Conservation (phyloP, 768 basidiomycete species). For the Trametes punicea region DNA sequence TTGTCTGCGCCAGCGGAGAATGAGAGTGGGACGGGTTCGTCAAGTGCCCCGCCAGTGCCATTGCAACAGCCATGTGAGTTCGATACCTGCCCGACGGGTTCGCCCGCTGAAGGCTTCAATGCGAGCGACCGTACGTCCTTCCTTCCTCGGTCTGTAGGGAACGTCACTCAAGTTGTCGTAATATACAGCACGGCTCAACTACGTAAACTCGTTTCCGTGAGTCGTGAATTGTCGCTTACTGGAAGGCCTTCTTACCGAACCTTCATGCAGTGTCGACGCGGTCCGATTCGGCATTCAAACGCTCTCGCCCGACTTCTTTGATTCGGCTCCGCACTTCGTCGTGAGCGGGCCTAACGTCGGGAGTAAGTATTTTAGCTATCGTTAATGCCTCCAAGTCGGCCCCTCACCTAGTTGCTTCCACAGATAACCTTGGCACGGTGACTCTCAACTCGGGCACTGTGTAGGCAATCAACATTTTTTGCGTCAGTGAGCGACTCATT, state of each 20-base stretch:
- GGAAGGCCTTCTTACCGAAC: not conserved
- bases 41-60: conserved; percentile 32
- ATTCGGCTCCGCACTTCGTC: conserved; percentile 35
- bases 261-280: conserved; percentile 34
- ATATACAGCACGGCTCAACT: conserved; percentile 39
- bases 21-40: conserved; percentile 45
- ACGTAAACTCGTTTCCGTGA: conserved; percentile 42
- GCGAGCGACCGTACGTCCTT: conserved; percentile 35
- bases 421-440: conserved; percentile 20
- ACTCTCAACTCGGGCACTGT: conserved; percentile 23
- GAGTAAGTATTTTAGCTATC: conserved; percentile 12
- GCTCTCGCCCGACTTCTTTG: conserved; percentile 35
- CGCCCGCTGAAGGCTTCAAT: conserved; percentile 42
- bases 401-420: not conserved
- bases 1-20: conserved; percentile 46
- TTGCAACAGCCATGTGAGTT: conserved; percentile 39
- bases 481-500: not conserved
- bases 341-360: conserved; percentile 38
- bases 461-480: conserved; percentile 1
- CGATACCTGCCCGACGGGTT: conserved; percentile 39
- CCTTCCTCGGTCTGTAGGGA: not conserved
- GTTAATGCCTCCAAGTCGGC: too few species aligned
- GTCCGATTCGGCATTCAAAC: conserved; percentile 39
- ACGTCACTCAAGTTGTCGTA: not conserved
- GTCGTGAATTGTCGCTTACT: not conserved